These are phyloP conservation scores for Carex scoparia DNA, from an alignment of 176 grass and related monocot genomes.

Conservation along the genomic window DNA sequence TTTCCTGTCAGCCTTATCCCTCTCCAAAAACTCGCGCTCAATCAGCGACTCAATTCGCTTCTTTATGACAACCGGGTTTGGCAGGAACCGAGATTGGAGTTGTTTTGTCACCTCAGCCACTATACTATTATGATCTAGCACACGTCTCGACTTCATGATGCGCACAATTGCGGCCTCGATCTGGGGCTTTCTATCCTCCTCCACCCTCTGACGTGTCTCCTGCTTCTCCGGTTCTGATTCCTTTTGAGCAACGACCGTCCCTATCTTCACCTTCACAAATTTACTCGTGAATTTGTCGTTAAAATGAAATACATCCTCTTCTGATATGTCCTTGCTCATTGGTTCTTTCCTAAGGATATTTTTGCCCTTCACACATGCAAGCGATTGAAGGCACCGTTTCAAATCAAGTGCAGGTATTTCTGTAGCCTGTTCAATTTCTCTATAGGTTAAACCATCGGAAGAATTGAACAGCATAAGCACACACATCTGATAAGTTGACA, in stretches of 20 bases:
- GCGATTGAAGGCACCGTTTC: slow-evolving; percentile 90
- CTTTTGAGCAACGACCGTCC: slow-evolving; percentile 87
- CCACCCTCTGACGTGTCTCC: slow-evolving; percentile 89
- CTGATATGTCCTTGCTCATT: slow-evolving; percentile 97
- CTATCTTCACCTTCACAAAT: slow-evolving; percentile 95
- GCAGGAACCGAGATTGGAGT: slow-evolving; percentile 80
- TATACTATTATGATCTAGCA: slow-evolving; percentile 94
- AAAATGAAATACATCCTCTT: slow-evolving; percentile 85
- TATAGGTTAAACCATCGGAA: slow-evolving; percentile 49
- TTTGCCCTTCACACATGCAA: slow-evolving; percentile 98
- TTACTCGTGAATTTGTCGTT: slow-evolving; percentile 98
- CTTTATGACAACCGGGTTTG: slow-evolving; percentile 95
- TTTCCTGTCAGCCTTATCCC: slow-evolving; percentile 91
- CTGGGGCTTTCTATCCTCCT: slow-evolving; percentile 96
- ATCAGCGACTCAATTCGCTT: slow-evolving; percentile 94
- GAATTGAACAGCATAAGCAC: slow-evolving; percentile 90
- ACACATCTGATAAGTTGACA: slow-evolving; percentile 99
- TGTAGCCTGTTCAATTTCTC: slow-evolving; percentile 77
- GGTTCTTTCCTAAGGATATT: slow-evolving; percentile 93
- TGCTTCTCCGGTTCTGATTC: slow-evolving; percentile 98
- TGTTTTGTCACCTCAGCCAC: slow-evolving; percentile 93
- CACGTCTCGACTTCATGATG: slow-evolving; percentile 88
- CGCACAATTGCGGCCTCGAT: slow-evolving; percentile 95
- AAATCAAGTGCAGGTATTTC: slow-evolving; percentile 82
- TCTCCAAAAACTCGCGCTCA: slow-evolving; percentile 95